Evolutionary conservation across 805 yeast genomes (phyloP), one percentile per base, ranked within the genome.

Genomic region (Metschnikowia cerradonensis): DNA sequence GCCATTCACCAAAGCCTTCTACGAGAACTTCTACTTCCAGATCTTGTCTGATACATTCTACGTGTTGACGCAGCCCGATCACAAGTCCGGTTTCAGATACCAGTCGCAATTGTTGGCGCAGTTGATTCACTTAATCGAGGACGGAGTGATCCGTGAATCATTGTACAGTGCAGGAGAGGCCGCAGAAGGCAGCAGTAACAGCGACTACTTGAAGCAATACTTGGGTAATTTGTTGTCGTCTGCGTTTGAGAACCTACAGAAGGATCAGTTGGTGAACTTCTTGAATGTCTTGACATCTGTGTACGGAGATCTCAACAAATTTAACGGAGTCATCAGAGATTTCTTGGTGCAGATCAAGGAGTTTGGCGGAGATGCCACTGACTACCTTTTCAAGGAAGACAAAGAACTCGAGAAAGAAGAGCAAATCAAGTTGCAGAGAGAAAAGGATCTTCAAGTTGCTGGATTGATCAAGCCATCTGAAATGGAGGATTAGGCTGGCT

Each of bases 321-420:
- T 94, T 75, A 84, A 83, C 69, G 89, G 89, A 47, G 85, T 87
- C 10, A 76, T 94, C 60, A 85, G 98, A 70, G 99, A 94, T 71
- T 94, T 94, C 81, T 79, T 94, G 67, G 95, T 94, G 40, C 98
- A 94, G 74, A 88, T 92, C 68, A 91, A 90, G 71, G 96, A 92
- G 71, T 82, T 80, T 64, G 99, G 98, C 53, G 98, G 98, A 31
- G 96, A 89, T 67, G 84, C 96, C 50, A 90, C 96, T 20, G 97
- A 91, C 67, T 94, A 94, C 67, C 76, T 92, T 66, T 92, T 85
- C 70, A 96, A 95, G 10, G 98, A 94, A 64, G 99, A 92, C 65
- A 87, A 84, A 65, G 96, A 90, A 67, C 75, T 75, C 46, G 96
- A 89, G 66, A 67, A 82, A 52, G 68, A 76, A 55, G 96, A 88